Evolutionary conservation across 148 eudicot genomes (phyloP), one percentile per base, ranked within the genome.

Genomic region (Camellia japonica): DNA sequence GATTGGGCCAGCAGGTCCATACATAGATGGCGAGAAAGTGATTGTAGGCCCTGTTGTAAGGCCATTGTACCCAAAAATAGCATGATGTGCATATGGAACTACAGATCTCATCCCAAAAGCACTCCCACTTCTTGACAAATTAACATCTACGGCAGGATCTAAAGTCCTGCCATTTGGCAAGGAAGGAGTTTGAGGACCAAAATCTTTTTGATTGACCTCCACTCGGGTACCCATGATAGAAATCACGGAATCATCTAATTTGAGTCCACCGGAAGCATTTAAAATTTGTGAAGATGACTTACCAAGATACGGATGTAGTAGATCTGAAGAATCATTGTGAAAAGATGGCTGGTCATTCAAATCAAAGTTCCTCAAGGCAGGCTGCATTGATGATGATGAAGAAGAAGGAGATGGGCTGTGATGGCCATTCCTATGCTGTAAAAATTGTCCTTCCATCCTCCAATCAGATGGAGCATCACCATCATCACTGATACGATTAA

Each of bases 151-250:
- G 58, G 84, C 58, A 43, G 91, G 88, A 60, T 87, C 93, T 38
- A 84, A 20, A 59, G 81, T 74, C 73, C 86, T 87, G 7, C 93
- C 93, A 56, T 87, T 92, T 76, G 75, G 83, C 63, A 87, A 84
- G 59, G 83, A 70, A 1, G 76, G 63, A 73, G 81, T 71, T 56
- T 82, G 90, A 78, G 88, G 78, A 80, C 83, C 80, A 72, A 69
- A 60, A 76, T 88, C 82, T 63, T 84, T 85, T n/a, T 77, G 87
- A 52, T 85, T 86, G 71, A 96, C 92, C 85, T 88, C 90, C 51
- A 89, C 90, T 81, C 74, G 85, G 42, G 92, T 80, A 74, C 99
- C 99, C 89, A 94, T 80, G 71, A 94, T 88, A 62, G 97, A 93
- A 74, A 96, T 86, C 30, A 84, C 92, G 23, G 93, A 81, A 44